phyloP scores from a whole-genome alignment of 2,329 filamentous ascomycete genomes.

The Sarocladium strictum region DNA sequence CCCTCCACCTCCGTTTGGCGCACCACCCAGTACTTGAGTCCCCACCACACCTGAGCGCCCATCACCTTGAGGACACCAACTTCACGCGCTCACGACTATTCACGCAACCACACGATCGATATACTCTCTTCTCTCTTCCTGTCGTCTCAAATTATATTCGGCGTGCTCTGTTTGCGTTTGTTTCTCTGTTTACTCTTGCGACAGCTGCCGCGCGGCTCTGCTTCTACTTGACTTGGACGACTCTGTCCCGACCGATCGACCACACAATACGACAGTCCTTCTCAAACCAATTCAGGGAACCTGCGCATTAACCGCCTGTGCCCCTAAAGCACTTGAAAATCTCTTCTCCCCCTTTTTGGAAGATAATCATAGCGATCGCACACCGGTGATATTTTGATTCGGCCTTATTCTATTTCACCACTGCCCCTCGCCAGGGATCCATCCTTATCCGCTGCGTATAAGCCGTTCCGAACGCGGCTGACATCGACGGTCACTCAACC shows the following conservation, averaged over 20 bases:
- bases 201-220: slow-evolving; percentile 2
- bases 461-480: not conserved
- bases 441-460: not conserved
- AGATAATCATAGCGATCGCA: not conserved
- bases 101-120: not conserved
- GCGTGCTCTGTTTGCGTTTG: not conserved
- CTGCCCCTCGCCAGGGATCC: not conserved
- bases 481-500: not conserved
- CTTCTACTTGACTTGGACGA: slow-evolving; percentile 4
- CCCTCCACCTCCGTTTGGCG: slow-evolving; percentile 6
- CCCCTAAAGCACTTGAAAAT: not conserved
- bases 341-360: not conserved
- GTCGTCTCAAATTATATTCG: not conserved
- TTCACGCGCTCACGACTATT: slow-evolving; percentile 4
- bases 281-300: not conserved
- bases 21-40: slow-evolving; percentile 2
- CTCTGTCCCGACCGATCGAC: not conserved
- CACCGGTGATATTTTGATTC: too few relatives aligned
- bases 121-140: slow-evolving; percentile 2
- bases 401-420: not conserved
- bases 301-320: not conserved
- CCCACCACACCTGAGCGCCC: slow-evolving; percentile 6
- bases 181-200: not conserved
- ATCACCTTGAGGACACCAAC: slow-evolving; percentile 8
- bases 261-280: not conserved